Evolutionary conservation across 441 rosid species (phyloP).

Genomic region (Lepidium campestre): DNA sequence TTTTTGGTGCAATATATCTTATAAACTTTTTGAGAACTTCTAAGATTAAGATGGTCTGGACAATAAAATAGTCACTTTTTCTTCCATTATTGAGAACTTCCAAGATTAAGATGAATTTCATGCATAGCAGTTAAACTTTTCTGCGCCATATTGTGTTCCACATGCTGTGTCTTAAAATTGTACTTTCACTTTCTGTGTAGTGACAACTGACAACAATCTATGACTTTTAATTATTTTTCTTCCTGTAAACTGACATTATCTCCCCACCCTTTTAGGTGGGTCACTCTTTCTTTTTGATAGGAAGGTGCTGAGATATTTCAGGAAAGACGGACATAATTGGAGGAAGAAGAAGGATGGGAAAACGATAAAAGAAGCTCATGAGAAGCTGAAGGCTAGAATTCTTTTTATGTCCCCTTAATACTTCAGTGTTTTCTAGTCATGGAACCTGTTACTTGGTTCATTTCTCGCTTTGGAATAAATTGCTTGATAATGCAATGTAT

Average conservation of each 20-base stretch:
- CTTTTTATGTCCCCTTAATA: background rate
- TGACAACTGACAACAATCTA: background rate
- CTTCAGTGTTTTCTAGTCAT: background rate
- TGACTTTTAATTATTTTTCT: background rate
- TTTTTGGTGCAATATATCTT: background rate
- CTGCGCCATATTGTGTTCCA: background rate
- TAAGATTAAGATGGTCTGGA: too few species aligned
- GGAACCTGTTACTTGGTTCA: background rate
- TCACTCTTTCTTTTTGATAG: constrained; percentile 92
- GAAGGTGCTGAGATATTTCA: constrained; percentile 88
- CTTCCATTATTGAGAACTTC: background rate
- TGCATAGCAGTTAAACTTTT: background rate
- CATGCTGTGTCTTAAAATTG: background rate
- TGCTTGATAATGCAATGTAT: background rate
- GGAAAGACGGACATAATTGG: constrained; percentile 98
- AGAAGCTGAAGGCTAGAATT: constrained; percentile 73
- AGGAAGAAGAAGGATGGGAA: constrained; percentile 95
- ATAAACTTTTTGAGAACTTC: background rate
- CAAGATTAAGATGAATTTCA: background rate
- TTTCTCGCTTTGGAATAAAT: background rate
- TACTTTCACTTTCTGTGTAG: background rate
- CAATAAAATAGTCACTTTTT: background rate
- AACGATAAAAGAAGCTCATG: constrained; percentile 95
- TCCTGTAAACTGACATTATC: constrained; percentile 14
- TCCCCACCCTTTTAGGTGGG: constrained; percentile 58